These are phyloP conservation scores for Microcera coccophila DNA, from an alignment of 2,329 filamentous ascomycete genomes.

Conservation along the genomic window DNA sequence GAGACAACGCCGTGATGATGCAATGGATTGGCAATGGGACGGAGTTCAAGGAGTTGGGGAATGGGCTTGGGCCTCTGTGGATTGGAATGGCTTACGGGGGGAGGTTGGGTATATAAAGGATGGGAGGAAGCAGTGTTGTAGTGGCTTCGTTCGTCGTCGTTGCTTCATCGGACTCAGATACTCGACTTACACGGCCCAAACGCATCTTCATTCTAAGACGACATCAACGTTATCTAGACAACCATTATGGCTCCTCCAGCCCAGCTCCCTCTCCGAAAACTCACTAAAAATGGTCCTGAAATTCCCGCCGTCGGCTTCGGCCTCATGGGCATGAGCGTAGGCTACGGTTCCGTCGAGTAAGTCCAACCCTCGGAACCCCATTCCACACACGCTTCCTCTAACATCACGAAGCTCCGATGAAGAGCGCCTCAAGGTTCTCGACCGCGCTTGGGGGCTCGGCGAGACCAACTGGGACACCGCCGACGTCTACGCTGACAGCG, in stretches of 20 bases:
- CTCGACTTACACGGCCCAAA: too few relatives aligned
- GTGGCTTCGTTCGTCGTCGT: too few relatives aligned
- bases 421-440: constrained; percentile 49
- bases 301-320: constrained; percentile 51
- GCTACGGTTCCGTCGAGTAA: constrained; percentile 32
- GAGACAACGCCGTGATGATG: too few relatives aligned
- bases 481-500: constrained; percentile 45
- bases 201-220: neutral
- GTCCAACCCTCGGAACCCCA: constrained; percentile 10
- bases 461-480: constrained; percentile 51
- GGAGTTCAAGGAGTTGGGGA: too few relatives aligned
- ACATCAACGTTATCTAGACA: neutral
- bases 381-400: neutral
- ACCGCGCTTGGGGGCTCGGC: constrained; percentile 48
- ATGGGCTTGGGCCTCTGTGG: too few relatives aligned
- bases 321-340: constrained; percentile 46
- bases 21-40: too few relatives aligned
- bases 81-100: too few relatives aligned
- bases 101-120: too few relatives aligned
- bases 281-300: constrained; percentile 50
- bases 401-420: constrained; percentile 39
- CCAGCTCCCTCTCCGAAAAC: constrained; percentile 21
- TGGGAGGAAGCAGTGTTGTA: too few relatives aligned
- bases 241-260: constrained; percentile 16
- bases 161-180: too few relatives aligned